Conservation (phyloP, 495 filamentous ascomycete species). For the Pyrenula massariospora region DNA sequence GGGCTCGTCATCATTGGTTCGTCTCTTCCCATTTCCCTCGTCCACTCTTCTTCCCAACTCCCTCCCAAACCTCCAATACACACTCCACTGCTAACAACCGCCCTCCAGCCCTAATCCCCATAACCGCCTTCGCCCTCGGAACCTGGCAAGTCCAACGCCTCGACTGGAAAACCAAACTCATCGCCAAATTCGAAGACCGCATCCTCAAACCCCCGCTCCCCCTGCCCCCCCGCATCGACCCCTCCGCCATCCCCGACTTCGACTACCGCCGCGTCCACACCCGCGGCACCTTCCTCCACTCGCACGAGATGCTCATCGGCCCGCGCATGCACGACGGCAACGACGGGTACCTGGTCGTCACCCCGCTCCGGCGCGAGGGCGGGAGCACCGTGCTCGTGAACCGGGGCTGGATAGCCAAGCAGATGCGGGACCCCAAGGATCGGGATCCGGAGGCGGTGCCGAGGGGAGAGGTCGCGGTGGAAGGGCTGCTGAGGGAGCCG, state of each 20-base stretch:
- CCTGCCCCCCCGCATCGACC: slow-evolving; percentile 71
- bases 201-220: slow-evolving; percentile 78
- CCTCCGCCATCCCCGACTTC: slow-evolving; percentile 69
- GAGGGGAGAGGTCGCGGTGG: slow-evolving; percentile 55
- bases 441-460: slow-evolving; percentile 47
- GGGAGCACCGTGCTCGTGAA: slow-evolving; percentile 67
- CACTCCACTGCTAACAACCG: slow-evolving; percentile 1
- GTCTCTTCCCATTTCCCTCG: neutral
- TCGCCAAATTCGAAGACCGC: slow-evolving; percentile 83
- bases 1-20: slow-evolving; percentile 72
- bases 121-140: slow-evolving; percentile 81
- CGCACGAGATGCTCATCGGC: slow-evolving; percentile 91
- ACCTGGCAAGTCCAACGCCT: slow-evolving; percentile 95
- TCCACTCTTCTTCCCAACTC: no score
- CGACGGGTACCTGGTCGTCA: slow-evolving; percentile 82
- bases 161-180: slow-evolving; percentile 81
- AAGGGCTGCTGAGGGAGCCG: slow-evolving; percentile 77
- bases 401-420: slow-evolving; percentile 79
- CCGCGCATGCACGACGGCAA: slow-evolving; percentile 81
- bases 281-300: slow-evolving; percentile 67
- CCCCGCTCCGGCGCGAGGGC: slow-evolving; percentile 68
- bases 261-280: slow-evolving; percentile 80
- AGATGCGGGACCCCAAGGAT: slow-evolving; percentile 47
- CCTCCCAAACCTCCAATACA: no score
- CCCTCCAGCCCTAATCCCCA: slow-evolving; percentile 70